These are phyloP conservation scores for Xylaria sp. DNA, from an alignment of 2,329 filamentous ascomycete genomes.

Conservation along the genomic window DNA sequence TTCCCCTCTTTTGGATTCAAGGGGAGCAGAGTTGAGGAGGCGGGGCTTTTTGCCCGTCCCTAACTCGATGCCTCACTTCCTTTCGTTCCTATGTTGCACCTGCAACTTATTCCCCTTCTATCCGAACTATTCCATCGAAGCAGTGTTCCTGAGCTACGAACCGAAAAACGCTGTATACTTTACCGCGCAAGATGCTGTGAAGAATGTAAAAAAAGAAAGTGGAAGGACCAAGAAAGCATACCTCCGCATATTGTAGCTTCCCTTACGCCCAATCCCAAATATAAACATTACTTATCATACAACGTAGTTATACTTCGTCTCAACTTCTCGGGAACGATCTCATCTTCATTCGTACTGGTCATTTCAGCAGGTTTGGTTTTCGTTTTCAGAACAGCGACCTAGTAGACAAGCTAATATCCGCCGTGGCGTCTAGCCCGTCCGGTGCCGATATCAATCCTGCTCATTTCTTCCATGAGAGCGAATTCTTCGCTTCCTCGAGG, in stretches of 20 bases:
- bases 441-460: slow-evolving; percentile 67
- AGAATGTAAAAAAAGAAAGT: neutral
- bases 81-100: neutral
- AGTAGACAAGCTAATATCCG: slow-evolving; percentile 34
- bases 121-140: slow-evolving; percentile 2
- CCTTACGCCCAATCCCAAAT: neutral
- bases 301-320: slow-evolving; percentile 16
- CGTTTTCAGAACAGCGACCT: neutral
- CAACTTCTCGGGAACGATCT: neutral
- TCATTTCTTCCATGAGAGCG: slow-evolving; percentile 74
- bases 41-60: neutral
- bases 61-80: neutral
- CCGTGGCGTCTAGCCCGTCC: slow-evolving; percentile 60
- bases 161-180: slow-evolving; percentile 17
- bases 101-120: slow-evolving; percentile 1
- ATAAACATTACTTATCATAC: slow-evolving; percentile 31
- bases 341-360: slow-evolving; percentile 10
- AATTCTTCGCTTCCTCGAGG: slow-evolving; percentile 53
- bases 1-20: neutral
- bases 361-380: neutral
- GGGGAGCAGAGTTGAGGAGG: neutral
- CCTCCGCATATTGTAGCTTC: neutral
- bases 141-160: neutral
- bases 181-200: slow-evolving; percentile 11
- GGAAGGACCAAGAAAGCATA: neutral